A percentile compares a stretch with the other conserved stretches of the same genome.
Evolutionary conservation across 345 rosid genomes (phyloP).

Genomic region (Acer saccharum): DNA sequence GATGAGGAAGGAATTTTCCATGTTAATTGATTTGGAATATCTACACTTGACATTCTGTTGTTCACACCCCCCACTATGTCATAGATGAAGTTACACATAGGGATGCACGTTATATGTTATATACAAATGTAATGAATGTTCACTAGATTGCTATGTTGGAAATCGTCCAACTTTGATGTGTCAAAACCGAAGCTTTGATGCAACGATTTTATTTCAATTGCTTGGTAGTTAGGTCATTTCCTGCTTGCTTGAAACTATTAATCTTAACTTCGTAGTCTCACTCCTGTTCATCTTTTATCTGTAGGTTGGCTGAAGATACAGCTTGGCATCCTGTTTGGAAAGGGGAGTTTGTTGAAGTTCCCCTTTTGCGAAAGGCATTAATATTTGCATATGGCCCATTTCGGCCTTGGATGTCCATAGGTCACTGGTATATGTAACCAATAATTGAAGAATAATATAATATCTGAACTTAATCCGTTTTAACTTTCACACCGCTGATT

Average conservation of each 20-base stretch:
- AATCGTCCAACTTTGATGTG: not conserved
- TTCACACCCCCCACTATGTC: not conserved
- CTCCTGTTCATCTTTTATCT: constrained; percentile 13
- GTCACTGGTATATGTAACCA: constrained; percentile 61
- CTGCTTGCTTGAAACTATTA: not conserved
- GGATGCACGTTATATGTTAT: not conserved
- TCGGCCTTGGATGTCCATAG: constrained; percentile 96
- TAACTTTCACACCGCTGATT: not conserved
- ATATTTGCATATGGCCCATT: constrained; percentile 86
- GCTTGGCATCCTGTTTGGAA: constrained; percentile 91
- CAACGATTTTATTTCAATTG: constrained; percentile 8
- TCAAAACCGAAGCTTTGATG: not conserved
- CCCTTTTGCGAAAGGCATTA: constrained; percentile 68
- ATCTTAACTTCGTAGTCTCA: constrained; percentile 5
- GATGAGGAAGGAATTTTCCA: not conserved
- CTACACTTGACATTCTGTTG: not conserved
- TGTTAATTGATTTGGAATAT: not conserved
- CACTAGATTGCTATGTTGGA: not conserved
- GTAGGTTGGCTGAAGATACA: constrained; percentile 83
- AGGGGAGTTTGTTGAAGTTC: constrained; percentile 70
- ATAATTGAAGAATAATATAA: not conserved
- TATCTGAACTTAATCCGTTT: not conserved
- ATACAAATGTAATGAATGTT: not conserved
- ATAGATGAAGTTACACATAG: not conserved
- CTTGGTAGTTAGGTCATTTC: constrained; percentile 11